These are phyloP conservation scores for Puccinia coronata DNA, from an alignment of 1,284 basidiomycete genomes.

Conservation along the genomic window DNA sequence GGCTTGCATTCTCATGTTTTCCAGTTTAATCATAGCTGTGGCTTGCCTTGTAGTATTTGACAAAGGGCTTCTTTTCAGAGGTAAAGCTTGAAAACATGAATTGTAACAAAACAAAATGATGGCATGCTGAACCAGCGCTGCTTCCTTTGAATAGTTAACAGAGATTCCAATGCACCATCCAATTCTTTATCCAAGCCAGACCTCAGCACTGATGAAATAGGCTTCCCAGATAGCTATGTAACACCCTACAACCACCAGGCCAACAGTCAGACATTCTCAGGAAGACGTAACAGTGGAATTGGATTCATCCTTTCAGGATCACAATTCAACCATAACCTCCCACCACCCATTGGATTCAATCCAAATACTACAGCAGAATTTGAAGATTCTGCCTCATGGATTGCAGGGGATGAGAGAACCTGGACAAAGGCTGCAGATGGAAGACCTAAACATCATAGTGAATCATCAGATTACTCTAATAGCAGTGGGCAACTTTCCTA, in stretches of 20 bases:
- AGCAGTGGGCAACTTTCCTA: conserved; percentile 22
- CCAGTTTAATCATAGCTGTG: conserved; percentile 38
- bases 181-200: background rate
- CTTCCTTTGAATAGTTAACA: background rate
- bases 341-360: no score
- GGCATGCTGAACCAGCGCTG: background rate
- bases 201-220: conserved; percentile 2
- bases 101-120: background rate
- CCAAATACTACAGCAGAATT: background rate
- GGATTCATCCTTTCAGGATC: background rate
- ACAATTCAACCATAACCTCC: background rate
- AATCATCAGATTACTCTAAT: background rate
- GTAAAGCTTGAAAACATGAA: conserved; percentile 10
- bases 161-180: conserved; percentile 3
- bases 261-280: background rate
- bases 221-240: conserved; percentile 3
- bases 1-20: conserved; percentile 43
- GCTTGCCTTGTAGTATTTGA: conserved; percentile 39
- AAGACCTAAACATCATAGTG: background rate
- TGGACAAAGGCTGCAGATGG: background rate
- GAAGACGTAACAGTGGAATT: background rate
- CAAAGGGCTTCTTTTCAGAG: conserved; percentile 26
- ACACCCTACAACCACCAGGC: background rate
- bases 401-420: conserved; percentile 21
- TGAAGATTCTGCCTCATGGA: background rate